These are phyloP conservation scores for Piloderma croceum DNA, from an alignment of 768 basidiomycete species.

Conservation along the genomic window DNA sequence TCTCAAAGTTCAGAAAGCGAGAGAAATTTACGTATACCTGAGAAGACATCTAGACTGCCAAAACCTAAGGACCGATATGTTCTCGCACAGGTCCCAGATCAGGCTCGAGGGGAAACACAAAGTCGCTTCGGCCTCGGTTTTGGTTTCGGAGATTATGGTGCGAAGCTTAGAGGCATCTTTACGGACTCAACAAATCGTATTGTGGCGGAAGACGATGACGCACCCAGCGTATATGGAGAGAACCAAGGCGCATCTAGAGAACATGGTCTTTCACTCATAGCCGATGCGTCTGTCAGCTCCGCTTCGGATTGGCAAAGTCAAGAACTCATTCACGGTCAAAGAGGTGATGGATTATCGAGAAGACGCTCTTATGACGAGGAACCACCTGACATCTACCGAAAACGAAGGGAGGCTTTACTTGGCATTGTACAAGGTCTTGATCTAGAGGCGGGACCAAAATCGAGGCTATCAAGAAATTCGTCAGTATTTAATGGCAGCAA, in stretches of 20 bases:
- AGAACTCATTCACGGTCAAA: not conserved
- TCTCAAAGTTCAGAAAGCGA: conserved; percentile 40
- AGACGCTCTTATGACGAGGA: not conserved
- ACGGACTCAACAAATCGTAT: too few species aligned
- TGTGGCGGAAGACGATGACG: too few species aligned
- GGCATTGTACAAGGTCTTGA: conserved; percentile 20
- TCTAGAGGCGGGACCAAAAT: conserved; percentile 7
- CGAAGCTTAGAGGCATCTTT: not conserved
- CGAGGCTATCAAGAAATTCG: not conserved
- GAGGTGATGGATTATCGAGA: not conserved
- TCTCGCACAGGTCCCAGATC: not conserved
- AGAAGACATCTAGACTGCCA: not conserved
- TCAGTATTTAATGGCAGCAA: conserved; percentile 17
- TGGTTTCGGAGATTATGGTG: not conserved
- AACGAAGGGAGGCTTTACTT: conserved; percentile 20
- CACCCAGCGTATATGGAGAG: not conserved
- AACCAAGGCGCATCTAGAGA: not conserved
- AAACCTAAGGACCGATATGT: too few species aligned
- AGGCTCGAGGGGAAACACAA: conserved; percentile 5
- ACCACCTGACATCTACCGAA: conserved; percentile 9
- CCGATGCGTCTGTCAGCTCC: not conserved
- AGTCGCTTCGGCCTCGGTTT: not conserved
- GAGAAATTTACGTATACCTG: not conserved
- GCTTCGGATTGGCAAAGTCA: not conserved
- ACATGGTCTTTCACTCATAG: not conserved